phyloP scores from a whole-genome alignment of 2,329 filamentous ascomycete species.

The Verticillium tricorpus region DNA sequence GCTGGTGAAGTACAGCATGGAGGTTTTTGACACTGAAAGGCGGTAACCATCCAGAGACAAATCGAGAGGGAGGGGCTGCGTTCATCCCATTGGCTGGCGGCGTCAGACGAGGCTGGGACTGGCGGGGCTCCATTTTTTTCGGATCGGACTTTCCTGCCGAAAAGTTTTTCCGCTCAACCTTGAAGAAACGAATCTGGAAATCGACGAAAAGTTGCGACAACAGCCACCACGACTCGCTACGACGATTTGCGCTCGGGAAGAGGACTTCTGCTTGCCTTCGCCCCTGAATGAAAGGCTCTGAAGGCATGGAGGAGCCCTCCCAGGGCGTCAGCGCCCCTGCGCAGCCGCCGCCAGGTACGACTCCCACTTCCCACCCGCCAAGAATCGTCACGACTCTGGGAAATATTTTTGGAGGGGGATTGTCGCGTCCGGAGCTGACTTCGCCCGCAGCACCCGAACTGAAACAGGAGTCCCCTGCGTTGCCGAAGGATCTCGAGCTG shows the following conservation, averaged over 20 bases:
- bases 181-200: slow-evolving; percentile 8
- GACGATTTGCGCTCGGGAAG: neutral
- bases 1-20: too few relatives aligned
- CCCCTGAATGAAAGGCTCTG: slow-evolving; percentile 17
- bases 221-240: neutral
- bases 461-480: slow-evolving; percentile 30
- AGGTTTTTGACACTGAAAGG: too few relatives aligned
- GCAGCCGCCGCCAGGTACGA: neutral
- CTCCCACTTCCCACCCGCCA: slow-evolving; percentile 3
- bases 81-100: neutral
- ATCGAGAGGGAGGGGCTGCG: neutral
- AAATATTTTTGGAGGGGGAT: neutral
- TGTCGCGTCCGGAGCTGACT: slow-evolving; percentile 18
- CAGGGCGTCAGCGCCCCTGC: neutral
- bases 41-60: neutral
- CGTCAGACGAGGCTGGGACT: neutral
- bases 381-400: slow-evolving; percentile 1
- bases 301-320: slow-evolving; percentile 15
- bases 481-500: slow-evolving; percentile 25
- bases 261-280: slow-evolving; percentile 9
- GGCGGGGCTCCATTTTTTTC: slow-evolving; percentile 1
- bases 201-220: neutral
- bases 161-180: slow-evolving; percentile 35
- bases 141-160: slow-evolving; percentile 28
- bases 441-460: slow-evolving; percentile 22